A percentile compares a stretch with the other conserved stretches of the same genome.
These are phyloP conservation scores for Trifolium repens DNA, from an alignment of 306 rosid species.

Conservation along the genomic window DNA sequence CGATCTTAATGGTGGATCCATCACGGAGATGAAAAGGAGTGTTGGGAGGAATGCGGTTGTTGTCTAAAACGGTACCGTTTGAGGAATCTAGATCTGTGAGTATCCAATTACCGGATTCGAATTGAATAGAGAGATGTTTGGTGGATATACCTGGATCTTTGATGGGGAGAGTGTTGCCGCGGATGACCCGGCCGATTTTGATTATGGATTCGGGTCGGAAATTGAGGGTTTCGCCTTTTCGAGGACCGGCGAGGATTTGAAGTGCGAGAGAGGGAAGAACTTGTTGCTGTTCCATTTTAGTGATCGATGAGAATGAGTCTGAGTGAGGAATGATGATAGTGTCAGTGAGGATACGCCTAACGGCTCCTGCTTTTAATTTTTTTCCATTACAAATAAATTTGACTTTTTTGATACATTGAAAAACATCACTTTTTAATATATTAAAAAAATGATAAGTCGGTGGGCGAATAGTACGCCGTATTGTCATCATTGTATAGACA, in stretches of 20 bases:
- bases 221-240: conserved; percentile 61
- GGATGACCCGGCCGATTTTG: conserved; percentile 68
- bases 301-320: not conserved
- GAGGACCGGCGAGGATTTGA: conserved; percentile 66
- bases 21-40: conserved; percentile 48
- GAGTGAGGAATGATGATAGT: not conserved
- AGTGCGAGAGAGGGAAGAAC: conserved; percentile 48
- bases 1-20: conserved; percentile 65
- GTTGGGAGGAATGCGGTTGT: conserved; percentile 42
- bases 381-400: no score
- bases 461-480: no score
- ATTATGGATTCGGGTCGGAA: conserved; percentile 54
- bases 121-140: conserved; percentile 62
- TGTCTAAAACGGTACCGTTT: conserved; percentile 82
- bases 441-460: no score
- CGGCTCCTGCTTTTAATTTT: no score
- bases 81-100: conserved; percentile 79
- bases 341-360: no score
- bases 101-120: conserved; percentile 54
- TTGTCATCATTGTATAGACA: no score
- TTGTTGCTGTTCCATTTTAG: conserved; percentile 49
- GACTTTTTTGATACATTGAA: no score
- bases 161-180: conserved; percentile 68
- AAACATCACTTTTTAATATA: no score
- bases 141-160: conserved; percentile 82